These are phyloP conservation scores for Tolypocladium paradoxum DNA, from an alignment of 2,329 filamentous ascomycete genomes.

Conservation along the genomic window DNA sequence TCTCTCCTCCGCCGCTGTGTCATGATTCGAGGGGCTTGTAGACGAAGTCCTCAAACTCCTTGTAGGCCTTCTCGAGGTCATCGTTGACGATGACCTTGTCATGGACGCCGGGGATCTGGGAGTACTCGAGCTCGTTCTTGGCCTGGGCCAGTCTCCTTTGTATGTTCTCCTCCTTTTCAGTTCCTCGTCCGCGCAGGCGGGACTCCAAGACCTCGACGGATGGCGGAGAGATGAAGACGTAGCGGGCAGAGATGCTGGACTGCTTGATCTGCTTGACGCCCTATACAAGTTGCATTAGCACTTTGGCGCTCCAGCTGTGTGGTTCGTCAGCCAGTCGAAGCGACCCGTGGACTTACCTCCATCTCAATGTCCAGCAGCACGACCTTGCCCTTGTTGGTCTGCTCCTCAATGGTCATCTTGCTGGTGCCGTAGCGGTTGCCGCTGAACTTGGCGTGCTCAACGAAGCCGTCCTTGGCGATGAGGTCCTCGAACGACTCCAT, in stretches of 20 bases:
- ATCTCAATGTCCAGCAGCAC: constrained; percentile 95
- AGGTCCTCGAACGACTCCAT: constrained; percentile 57
- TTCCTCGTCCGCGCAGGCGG: constrained; percentile 62
- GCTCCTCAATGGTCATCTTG: constrained; percentile 66
- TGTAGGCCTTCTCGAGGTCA: constrained; percentile 39
- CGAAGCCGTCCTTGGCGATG: constrained; percentile 60
- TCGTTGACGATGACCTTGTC: constrained; percentile 29
- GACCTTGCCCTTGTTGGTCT: constrained; percentile 58
- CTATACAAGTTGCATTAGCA: constrained; percentile 7
- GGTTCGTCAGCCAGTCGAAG: neutral
- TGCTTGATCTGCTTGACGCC: constrained; percentile 89
- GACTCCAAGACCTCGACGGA: constrained; percentile 62
- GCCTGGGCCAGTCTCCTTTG: constrained; percentile 61
- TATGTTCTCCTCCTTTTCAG: constrained; percentile 66
- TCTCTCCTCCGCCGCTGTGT: neutral
- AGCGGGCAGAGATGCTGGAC: constrained; percentile 63
- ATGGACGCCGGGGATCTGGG: constrained; percentile 49
- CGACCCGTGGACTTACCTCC: constrained; percentile 47
- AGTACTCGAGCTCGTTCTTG: constrained; percentile 61
- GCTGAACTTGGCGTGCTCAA: constrained; percentile 78
- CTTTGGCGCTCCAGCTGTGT: neutral
- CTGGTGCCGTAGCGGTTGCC: constrained; percentile 82
- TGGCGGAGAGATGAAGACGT: constrained; percentile 77
- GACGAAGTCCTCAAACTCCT: constrained; percentile 40
- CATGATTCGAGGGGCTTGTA: constrained; percentile 21